Conservation (phyloP, 2,329 filamentous ascomycete species). For the Tolypocladium album region DNA sequence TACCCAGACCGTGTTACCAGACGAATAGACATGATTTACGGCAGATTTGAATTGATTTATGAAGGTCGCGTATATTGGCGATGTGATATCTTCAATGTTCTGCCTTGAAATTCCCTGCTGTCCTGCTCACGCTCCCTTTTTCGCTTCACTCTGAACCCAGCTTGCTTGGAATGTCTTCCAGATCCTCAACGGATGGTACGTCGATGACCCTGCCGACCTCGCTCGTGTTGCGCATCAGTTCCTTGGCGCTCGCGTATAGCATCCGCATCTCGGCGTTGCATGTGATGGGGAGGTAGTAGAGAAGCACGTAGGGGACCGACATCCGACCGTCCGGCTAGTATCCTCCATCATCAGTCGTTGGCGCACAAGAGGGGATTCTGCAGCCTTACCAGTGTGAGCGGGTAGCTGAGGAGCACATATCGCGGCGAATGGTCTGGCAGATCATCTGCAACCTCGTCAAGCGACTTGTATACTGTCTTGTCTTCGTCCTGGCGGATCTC, state of each 20-base stretch:
- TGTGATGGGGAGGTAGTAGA: conserved; percentile 90
- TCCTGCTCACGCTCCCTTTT: not conserved
- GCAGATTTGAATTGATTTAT: not conserved
- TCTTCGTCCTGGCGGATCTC: conserved; percentile 81
- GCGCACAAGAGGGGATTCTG: not conserved
- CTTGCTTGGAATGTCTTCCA: conserved; percentile 69
- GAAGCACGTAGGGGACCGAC: conserved; percentile 83
- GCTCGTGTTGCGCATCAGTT: conserved; percentile 86
- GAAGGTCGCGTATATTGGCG: conserved; percentile 1
- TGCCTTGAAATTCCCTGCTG: not conserved
- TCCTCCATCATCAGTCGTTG: not conserved
- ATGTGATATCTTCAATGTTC: not conserved
- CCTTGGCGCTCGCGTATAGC: conserved; percentile 93
- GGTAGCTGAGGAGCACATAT: conserved; percentile 85
- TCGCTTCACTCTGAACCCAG: conserved; percentile 23
- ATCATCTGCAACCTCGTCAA: conserved; percentile 76
- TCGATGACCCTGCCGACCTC: conserved; percentile 86
- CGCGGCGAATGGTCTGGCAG: conserved; percentile 86
- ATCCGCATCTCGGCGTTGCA: conserved; percentile 82
- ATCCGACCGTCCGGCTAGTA: conserved; percentile 66
- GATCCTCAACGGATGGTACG: conserved; percentile 67
- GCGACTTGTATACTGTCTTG: conserved; percentile 64
- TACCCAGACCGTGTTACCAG: conserved; percentile 39
- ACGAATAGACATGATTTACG: conserved; percentile 16
- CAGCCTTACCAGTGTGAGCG: conserved; percentile 63